Percentiles rank a stretch among this genome's conserved stretches.
These are phyloP conservation scores for Colletotrichum karsti DNA, from an alignment of 2,329 filamentous ascomycete species.

Conservation along the genomic window DNA sequence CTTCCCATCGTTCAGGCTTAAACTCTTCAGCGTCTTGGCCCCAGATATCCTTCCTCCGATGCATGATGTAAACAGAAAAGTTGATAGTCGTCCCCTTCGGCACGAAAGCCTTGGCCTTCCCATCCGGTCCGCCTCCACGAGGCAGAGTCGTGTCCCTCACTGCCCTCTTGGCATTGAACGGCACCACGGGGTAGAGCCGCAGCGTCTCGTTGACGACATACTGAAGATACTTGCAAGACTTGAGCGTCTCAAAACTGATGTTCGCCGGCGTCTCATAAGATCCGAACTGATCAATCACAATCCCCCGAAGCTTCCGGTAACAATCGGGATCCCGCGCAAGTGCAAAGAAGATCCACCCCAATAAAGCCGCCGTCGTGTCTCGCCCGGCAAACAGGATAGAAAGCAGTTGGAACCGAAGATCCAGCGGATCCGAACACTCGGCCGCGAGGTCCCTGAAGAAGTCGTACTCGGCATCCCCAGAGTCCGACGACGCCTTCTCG, in stretches of 20 bases:
- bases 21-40: conserved; percentile 47
- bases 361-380: conserved; percentile 55
- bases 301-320: conserved; percentile 48
- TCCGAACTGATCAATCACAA: conserved; percentile 30
- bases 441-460: neutral
- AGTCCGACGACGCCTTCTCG: neutral
- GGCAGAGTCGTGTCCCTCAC: conserved; percentile 56
- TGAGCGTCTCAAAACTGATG: conserved; percentile 34
- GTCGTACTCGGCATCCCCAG: neutral
- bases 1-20: conserved; percentile 49
- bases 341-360: conserved; percentile 50
- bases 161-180: conserved; percentile 51
- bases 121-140: conserved; percentile 57
- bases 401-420: conserved; percentile 49
- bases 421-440: neutral
- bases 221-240: conserved; percentile 33
- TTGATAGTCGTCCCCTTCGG: conserved; percentile 52
- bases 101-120: conserved; percentile 56
- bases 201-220: conserved; percentile 39
- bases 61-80: conserved; percentile 52
- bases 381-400: conserved; percentile 53
- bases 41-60: conserved; percentile 45
- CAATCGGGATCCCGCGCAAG: conserved; percentile 27
- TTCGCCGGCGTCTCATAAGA: conserved; percentile 49
- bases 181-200: conserved; percentile 58